Evolutionary conservation across 768 basidiomycete genomes (phyloP), one percentile per base, ranked within the genome.

Genomic region (Royoungia palumana): DNA sequence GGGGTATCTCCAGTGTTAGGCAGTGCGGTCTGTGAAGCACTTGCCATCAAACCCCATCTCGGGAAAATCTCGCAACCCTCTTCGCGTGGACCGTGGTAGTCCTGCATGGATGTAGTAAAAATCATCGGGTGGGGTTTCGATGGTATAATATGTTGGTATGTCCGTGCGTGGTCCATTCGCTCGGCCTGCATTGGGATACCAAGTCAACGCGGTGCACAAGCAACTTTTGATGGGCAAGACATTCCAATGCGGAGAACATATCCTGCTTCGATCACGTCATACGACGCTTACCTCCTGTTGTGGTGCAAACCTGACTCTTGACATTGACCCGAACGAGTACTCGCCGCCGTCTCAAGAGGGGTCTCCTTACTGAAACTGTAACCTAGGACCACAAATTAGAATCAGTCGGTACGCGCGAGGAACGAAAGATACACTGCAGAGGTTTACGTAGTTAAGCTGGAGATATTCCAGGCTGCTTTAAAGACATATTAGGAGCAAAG

Each of bases 61-160:
- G 82, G 81, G 56, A 80, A 75, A 76, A 79, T 78, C 56, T 79
- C 78, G 20, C 67, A 71, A 56, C 80, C 82, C 60, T 84, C 82
- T 60, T 83, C 82, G 35, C 81, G 75, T 5, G 80, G 68, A 49
- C 61, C 75, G 60, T 83, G 75, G 51, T 79, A 75, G 63, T 83
- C 81, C 61, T 83, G 82, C 82, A 83, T 83, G 9, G 77, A 77
- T 63, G n/a, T n/a, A n/a, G 81, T 77, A 65, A 83, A 82, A 6
- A 74, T 76, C 7, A 75, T 78, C 25, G 73, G 64, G 35, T 68
- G n/a, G 71, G 54, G 73, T 71, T 22, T 54, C 61, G 51, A 73
- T 72, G 7, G 74, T 74, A 25, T 73, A 73, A 55, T 68, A 68
- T 70, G 50, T 39, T 46, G 32, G 20, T 8, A 17, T 16, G 34